A percentile compares a stretch with the other conserved stretches of the same genome.
Conservation (phyloP, 2,329 filamentous ascomycete genomes). For the Cladosporium sp. region DNA sequence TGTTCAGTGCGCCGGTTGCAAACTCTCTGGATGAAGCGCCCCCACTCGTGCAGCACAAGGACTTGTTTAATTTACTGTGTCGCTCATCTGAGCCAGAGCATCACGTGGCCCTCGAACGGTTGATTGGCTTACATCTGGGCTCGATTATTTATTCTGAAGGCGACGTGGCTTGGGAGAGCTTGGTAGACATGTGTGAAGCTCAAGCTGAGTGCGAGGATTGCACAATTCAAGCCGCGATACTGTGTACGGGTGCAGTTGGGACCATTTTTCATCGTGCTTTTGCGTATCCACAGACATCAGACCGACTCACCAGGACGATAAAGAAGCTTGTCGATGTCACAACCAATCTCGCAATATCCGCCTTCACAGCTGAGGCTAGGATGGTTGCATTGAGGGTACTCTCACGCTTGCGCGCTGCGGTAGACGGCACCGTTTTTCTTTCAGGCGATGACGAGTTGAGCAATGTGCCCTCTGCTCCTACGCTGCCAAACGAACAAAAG, state of each 20-base stretch:
- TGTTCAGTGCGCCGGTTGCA: slow-evolving; percentile 6
- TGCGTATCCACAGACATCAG: slow-evolving; percentile 10
- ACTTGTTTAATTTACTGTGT: slow-evolving; percentile 3
- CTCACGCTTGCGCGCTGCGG: slow-evolving; percentile 19
- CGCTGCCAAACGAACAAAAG: slow-evolving; percentile 7
- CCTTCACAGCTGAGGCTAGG: slow-evolving; percentile 6
- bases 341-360: slow-evolving; percentile 9
- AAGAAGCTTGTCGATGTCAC: slow-evolving; percentile 7
- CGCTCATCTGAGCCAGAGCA: slow-evolving; percentile 2
- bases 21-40: neutral
- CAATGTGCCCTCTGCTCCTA: neutral
- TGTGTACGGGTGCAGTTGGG: slow-evolving; percentile 1
- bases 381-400: slow-evolving; percentile 14
- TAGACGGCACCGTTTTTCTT: slow-evolving; percentile 18
- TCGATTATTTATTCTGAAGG: slow-evolving; percentile 10
- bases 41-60: slow-evolving; percentile 7
- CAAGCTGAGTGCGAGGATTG: slow-evolving; percentile 1
- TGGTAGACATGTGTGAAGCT: slow-evolving; percentile 9
- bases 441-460: slow-evolving; percentile 7
- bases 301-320: slow-evolving; percentile 5
- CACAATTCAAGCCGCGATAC: slow-evolving; percentile 4
- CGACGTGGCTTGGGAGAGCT: slow-evolving; percentile 8
- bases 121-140: slow-evolving; percentile 4
- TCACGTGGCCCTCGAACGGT: neutral
- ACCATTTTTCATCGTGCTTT: slow-evolving; percentile 10